Evolutionary conservation across 805 yeast genomes (phyloP), one percentile per base, ranked within the genome.

Genomic region (Wickerhamomyces sydowiorum): DNA sequence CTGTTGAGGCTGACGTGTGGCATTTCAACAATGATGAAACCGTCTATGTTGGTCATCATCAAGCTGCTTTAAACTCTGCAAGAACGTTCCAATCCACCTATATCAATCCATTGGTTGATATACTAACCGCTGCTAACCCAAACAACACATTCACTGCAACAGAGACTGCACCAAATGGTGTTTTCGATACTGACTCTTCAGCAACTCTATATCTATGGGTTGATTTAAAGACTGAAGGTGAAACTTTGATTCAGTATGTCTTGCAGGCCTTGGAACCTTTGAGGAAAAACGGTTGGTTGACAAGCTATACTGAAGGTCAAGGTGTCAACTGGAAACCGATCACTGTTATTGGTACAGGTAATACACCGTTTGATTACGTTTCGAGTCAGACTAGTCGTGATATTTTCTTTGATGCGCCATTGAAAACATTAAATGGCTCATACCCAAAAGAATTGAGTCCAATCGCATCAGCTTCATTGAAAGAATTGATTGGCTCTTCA

Each of bases 1-100:
- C 84, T 39, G 70, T 82, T 2, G 89, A 82, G 58, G 82, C 82
- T 15, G 89, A 82, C 52, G 72, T 80, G 18, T 81, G 84, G 86
- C 63, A 60, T 36, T 51, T 57, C 41, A 55, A 53, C 2, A 50
- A 43, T 13, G 57, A 55, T 39, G 53, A 61, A 35, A 67, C 66
- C 20, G 55, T 81, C 14, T 81, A 75, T 41, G 85, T 84, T 24
- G 89, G 89, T 4, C 91, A 84, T 54, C 75, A 76, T 44, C 63
- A 67, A 39, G 67, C 68, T 15, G 75, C 72, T 39, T 63, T 84
- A 49, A 64, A 71, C 17, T 38, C 44, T 3, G 63, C 65, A 18
- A 66, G 70, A 44, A 80, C 85, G 0, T 60, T 84, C 27, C 64
- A 61, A 24, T 52, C 61, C n/a, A 52, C 80, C 31, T 84, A 84